phyloP scores from a whole-genome alignment of 306 rosid species.

The Hylodesmum podocarpum region DNA sequence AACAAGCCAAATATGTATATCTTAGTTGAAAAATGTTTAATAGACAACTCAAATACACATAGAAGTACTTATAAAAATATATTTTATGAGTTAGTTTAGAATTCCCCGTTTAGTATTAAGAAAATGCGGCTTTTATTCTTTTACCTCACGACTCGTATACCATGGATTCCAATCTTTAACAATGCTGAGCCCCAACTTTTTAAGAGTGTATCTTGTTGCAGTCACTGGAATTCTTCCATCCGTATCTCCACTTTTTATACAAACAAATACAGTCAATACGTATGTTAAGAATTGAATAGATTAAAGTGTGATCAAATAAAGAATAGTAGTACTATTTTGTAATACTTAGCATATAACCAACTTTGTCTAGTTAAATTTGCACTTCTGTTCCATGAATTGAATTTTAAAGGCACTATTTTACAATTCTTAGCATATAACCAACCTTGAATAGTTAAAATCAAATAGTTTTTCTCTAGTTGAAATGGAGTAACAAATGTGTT shows the following conservation, averaged over 20 bases:
- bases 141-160: constrained; percentile 47
- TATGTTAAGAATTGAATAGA: background rate
- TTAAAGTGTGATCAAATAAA: background rate
- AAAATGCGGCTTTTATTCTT: too few species aligned
- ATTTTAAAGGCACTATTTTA: too few species aligned
- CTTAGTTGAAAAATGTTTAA: too few species aligned
- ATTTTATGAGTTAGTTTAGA: too few species aligned
- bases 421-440: too few species aligned
- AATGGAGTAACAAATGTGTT: background rate
- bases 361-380: too few species aligned
- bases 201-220: constrained; percentile 47
- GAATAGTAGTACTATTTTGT: background rate
- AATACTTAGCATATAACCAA: too few species aligned
- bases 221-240: constrained; percentile 59
- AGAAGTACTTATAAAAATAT: too few species aligned
- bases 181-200: constrained; percentile 39
- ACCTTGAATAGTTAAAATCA: too few species aligned
- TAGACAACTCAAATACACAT: too few species aligned
- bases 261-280: background rate
- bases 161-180: constrained; percentile 57
- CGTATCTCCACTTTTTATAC: constrained; percentile 43
- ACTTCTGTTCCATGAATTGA: too few species aligned
- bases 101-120: too few species aligned
- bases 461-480: background rate
- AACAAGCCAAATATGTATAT: background rate